Conservation (phyloP, 1,284 basidiomycete genomes). For the Schizophyllum commune region DNA sequence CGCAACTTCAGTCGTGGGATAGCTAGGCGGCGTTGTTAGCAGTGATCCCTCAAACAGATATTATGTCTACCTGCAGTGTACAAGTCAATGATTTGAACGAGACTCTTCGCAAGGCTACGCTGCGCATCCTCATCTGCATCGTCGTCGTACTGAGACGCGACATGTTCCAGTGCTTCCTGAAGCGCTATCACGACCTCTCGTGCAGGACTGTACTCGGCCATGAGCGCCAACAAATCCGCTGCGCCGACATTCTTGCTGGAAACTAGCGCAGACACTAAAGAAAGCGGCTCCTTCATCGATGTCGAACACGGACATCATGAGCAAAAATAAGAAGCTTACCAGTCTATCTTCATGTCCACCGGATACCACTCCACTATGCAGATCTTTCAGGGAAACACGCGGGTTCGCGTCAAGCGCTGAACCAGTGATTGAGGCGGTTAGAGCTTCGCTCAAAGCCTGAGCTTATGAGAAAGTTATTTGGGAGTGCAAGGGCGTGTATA, state of each 20-base stretch:
- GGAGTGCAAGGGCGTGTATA: background rate
- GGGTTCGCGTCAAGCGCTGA: background rate
- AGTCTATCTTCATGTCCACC: background rate
- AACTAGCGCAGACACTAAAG: background rate
- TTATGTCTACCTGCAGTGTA: constrained; percentile 29
- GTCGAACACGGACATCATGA: background rate
- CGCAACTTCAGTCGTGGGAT: constrained; percentile 42
- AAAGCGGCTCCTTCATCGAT: background rate
- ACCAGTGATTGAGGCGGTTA: background rate
- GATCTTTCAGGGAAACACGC: background rate
- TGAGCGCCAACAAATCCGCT: constrained; percentile 33
- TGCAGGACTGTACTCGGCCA: constrained; percentile 37
- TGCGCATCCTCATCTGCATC: constrained; percentile 25
- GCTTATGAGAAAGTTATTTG: background rate
- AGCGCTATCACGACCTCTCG: constrained; percentile 57
- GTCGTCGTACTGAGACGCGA: constrained; percentile 23
- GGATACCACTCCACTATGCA: background rate
- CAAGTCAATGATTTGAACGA: constrained; percentile 22
- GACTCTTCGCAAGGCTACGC: constrained; percentile 7
- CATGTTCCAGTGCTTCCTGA: constrained; percentile 49
- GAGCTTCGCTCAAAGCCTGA: background rate
- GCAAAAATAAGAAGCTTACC: background rate
- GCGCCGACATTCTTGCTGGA: constrained; percentile 19
- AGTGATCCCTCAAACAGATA: background rate
- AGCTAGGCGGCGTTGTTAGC: constrained; percentile 22